Base-by-base conservation (phyloP, 768 basidiomycete genomes). In the Cubamyces sp. region DNA sequence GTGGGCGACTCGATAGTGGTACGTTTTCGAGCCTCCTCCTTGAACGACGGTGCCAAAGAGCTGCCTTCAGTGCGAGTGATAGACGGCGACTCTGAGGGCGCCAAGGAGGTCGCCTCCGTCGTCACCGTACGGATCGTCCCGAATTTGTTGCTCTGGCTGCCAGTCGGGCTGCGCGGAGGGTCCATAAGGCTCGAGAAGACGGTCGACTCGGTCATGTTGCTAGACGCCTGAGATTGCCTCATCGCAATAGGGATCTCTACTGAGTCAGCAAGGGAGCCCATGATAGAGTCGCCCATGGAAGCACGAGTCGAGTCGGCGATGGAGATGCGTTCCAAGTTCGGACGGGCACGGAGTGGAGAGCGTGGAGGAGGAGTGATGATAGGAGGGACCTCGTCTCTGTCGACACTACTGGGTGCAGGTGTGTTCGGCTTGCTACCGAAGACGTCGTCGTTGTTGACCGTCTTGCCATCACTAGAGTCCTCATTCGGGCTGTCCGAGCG, bases 81-180 rank as follows among this genome's bases (percentile, higher is more conserved):
- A 11, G 88, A 89, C 5, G 87, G 87, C 15, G 78, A 75, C 68
- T 91, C 91, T 42, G 78, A 76, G 0, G 72, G 70, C 16, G 70
- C 72, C 41, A 82, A 73, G 41, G 88, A 90, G 19, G 91, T 94
- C 62, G 87, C 80, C 65, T 92, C 91, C 30, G 92, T 94, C 34
- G 87, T 91, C 62, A 87, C 78, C n/a, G 92, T 92, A 68, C 90
- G 81, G 63, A 93, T 85, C 12, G 92, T 94, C 43, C 86, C 90
- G 73, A 85, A 93, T 71, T 84, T 87, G 70, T 83, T 87, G 64
- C 78, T 77, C 45, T 74, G 77, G 59, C 64, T 66, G 55, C 79
- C 77, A 52, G 75, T 59, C 75, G 76, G 54, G 76, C 74, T 70
- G 68, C 67, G 50, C 42, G 61, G 66, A 54, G 61, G 55, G 42